Percentiles rank a stretch among this genome's conserved stretches.
Conservation (phyloP, 768 basidiomycete genomes). For the Leccinum olivaceopallidum region DNA sequence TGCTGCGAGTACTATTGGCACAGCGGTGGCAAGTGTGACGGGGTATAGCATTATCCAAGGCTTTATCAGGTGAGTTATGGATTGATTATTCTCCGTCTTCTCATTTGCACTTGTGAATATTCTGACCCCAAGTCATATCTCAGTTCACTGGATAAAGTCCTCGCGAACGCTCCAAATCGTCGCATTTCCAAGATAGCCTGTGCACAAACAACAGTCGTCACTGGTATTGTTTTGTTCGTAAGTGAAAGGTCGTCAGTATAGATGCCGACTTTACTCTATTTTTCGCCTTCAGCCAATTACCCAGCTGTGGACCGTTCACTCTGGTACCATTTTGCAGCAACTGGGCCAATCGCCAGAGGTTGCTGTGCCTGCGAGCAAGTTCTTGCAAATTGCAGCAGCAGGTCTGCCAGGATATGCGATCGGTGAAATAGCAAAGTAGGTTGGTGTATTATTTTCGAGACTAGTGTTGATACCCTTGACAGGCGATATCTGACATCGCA, state of each 20-base stretch:
- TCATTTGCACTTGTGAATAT: conserved; percentile 8
- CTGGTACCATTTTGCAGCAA: conserved; percentile 40
- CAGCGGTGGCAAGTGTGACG: conserved; percentile 42
- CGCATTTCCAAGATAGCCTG: conserved; percentile 20
- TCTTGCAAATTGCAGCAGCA: conserved; percentile 39
- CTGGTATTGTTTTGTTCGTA: conserved; percentile 26
- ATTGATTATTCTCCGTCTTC: conserved; percentile 2
- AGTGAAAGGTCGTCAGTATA: neutral
- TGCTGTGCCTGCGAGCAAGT: conserved; percentile 38
- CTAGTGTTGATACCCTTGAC: conserved; percentile 2
- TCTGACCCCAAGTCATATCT: neutral
- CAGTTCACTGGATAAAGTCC: conserved; percentile 25
- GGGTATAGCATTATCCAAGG: conserved; percentile 44
- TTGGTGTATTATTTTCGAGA: neutral
- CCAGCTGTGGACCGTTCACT: conserved; percentile 21
- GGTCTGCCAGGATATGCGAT: conserved; percentile 50
- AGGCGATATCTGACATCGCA: conserved; percentile 26
- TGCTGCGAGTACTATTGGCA: conserved; percentile 48
- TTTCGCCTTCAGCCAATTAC: conserved; percentile 22
- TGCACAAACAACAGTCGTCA: conserved; percentile 23
- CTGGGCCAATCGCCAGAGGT: conserved; percentile 41
- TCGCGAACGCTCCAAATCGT: conserved; percentile 12
- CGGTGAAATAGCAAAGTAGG: conserved; percentile 41
- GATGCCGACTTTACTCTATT: neutral
- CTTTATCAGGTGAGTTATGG: conserved; percentile 36